phyloP scores from a whole-genome alignment of 768 basidiomycete species.

The Dioszegia crocea region DNA sequence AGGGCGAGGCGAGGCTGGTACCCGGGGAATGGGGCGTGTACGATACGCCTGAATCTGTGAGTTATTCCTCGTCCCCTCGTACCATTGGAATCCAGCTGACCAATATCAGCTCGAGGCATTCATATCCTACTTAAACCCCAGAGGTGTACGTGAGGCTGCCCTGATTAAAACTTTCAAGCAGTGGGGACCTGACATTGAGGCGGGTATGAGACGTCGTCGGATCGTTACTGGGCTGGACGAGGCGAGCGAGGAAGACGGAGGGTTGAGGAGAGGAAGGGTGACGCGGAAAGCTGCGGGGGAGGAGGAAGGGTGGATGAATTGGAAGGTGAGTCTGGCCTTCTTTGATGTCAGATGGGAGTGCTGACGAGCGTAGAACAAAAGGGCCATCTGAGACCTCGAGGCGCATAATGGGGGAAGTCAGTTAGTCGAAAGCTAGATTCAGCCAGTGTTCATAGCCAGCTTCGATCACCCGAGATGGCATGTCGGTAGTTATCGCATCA shows the following conservation, averaged over 20 bases:
- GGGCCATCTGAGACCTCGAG: not conserved
- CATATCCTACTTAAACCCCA: constrained; percentile 82
- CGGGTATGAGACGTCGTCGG: constrained; percentile 35
- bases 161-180: constrained; percentile 67
- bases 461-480: too few relatives aligned
- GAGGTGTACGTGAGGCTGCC: constrained; percentile 78
- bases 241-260: constrained; percentile 12
- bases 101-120: constrained; percentile 70
- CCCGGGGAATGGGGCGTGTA: constrained; percentile 88
- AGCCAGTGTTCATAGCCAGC: too few relatives aligned
- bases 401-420: not conserved
- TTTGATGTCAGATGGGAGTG: not conserved
- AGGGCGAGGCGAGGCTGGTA: constrained; percentile 69
- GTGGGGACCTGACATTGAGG: constrained; percentile 39
- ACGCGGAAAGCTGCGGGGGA: constrained; percentile 27
- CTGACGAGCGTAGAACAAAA: constrained; percentile 12
- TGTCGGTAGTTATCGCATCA: too few relatives aligned
- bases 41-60: constrained; percentile 79
- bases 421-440: not conserved
- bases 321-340: constrained; percentile 29
- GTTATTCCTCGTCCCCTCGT: constrained; percentile 26
- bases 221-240: constrained; percentile 25
- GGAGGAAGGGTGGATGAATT: constrained; percentile 31
- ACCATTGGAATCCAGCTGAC: not conserved
- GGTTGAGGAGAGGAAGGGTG: constrained; percentile 7